Evolutionary conservation across 78 protist species (phyloP).

Genomic region (Dictyostelium citrinum): DNA sequence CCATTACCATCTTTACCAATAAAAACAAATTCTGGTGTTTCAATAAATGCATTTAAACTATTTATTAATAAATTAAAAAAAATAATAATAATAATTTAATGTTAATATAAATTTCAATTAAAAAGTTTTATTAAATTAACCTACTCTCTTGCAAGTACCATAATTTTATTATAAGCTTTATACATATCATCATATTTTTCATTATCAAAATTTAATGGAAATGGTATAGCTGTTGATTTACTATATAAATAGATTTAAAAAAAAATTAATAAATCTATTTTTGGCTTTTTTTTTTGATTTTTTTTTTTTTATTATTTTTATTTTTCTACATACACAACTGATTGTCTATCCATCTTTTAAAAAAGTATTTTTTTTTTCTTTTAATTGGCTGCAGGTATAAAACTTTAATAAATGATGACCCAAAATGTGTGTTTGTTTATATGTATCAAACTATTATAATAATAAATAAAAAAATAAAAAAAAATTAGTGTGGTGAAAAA

Average conservation of each 20-base stretch:
- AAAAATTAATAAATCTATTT: background rate
- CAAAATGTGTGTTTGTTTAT: background rate
- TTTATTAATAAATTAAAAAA: background rate
- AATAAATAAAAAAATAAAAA: background rate
- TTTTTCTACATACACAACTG: conserved; percentile 31
- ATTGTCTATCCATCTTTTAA: conserved; percentile 65
- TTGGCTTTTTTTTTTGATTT: background rate
- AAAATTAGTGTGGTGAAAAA: background rate
- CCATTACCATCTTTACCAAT: conserved; percentile 71
- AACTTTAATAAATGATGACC: background rate
- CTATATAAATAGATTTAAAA: background rate
- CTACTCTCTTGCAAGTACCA: conserved; percentile 74
- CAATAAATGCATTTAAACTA: conserved; percentile 78
- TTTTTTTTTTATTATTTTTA: background rate
- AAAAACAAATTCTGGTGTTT: conserved; percentile 84
- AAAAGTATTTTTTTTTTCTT: background rate
- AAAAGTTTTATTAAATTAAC: background rate
- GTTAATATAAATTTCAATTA: too few species aligned
- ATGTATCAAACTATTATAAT: background rate
- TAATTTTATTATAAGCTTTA: conserved; percentile 67
- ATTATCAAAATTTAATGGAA: conserved; percentile 70
- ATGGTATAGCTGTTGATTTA: conserved; percentile 63
- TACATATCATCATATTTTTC: conserved; percentile 60
- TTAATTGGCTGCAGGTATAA: background rate
- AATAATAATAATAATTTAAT: too few species aligned